Evolutionary conservation across 441 rosid genomes (phyloP).

Genomic region (Populus hybrid): DNA sequence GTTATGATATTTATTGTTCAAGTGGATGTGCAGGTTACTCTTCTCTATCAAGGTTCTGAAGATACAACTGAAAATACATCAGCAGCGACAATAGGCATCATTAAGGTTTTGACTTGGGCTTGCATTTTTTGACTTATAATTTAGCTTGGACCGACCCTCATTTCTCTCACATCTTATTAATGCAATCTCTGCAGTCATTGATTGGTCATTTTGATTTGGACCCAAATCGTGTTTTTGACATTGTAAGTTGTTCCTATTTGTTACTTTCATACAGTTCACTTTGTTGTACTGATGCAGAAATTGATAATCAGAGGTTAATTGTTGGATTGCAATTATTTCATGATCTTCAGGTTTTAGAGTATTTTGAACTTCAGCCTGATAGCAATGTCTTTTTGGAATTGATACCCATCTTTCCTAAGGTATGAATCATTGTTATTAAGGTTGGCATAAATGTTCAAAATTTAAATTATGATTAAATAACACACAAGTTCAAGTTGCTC

Average conservation of each 20-base stretch:
- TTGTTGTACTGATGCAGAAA: conserved; percentile 7
- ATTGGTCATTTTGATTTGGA: conserved; percentile 99
- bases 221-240: conserved; percentile 99
- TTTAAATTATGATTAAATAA: neutral
- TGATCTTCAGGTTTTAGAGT: conserved; percentile 79
- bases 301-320: conserved; percentile 13
- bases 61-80: conserved; percentile 62
- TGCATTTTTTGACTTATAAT: neutral
- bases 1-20: neutral
- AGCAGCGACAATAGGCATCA: conserved; percentile 86
- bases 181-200: conserved; percentile 69
- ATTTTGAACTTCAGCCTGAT: conserved; percentile 91
- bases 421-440: conserved; percentile 25
- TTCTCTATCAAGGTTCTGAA: conserved; percentile 81
- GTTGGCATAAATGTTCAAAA: neutral
- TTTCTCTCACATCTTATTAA: conserved; percentile 21
- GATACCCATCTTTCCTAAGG: conserved; percentile 98
- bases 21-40: conserved; percentile 63
- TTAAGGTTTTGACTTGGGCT: conserved; percentile 64
- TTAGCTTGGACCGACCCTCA: conserved; percentile 12
- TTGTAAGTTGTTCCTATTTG: conserved; percentile 58
- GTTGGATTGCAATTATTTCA: conserved; percentile 23
- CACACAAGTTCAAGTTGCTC: conserved; percentile 9
- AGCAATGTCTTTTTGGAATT: conserved; percentile 68
- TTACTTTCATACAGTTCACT: neutral